Evolutionary conservation across 495 filamentous ascomycete genomes (phyloP), one percentile per base, ranked within the genome.

Genomic region (Sphaerosporella brunnea): DNA sequence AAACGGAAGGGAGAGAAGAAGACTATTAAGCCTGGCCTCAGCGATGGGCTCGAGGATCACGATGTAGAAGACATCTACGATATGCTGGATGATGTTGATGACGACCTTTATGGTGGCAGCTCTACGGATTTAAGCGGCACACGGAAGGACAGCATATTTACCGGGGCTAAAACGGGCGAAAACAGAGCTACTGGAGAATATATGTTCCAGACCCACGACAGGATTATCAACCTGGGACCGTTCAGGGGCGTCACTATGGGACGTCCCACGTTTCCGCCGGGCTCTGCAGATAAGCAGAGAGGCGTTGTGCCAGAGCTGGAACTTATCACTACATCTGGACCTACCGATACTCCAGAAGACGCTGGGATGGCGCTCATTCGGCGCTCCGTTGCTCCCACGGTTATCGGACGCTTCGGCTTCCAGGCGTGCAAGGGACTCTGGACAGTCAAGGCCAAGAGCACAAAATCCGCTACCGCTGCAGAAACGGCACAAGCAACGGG

Each of bases 291-390:
- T 54, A 63, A 52, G 54, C 55, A 40, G 65, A 68, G 61, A 28
- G 69, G 64, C 19, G 65, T 71, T 20, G 61, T 62, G 2, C 68
- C 72, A 36, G 71, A 75, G 26, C 66, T 90, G 15, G 78, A 88
- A 57, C 55, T 96, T 19, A 73, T 90, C 8, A 73, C 73, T 48
- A 73, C 76, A 2, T 72, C 77, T 25, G 88, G 90, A 2, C 72
- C 71, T 36, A 80, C 75, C 19, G 71, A 64, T 55, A 52, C 55
- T 16, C 26, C 49, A 8, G 58, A 61, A 36, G 74, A 76, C 20
- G 80, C 85, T 23, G 74, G 77, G 1, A 53, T 96, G 30, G 76
- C 79, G 3, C 66, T 87, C 28, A 68, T 95, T 48, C 84, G 82
- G 46, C 70, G 78, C 51, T 75, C 79, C 45, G 70, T 96, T 36